These are phyloP conservation scores for Jaapia argillacea DNA, from an alignment of 768 basidiomycete species.

Conservation along the genomic window DNA sequence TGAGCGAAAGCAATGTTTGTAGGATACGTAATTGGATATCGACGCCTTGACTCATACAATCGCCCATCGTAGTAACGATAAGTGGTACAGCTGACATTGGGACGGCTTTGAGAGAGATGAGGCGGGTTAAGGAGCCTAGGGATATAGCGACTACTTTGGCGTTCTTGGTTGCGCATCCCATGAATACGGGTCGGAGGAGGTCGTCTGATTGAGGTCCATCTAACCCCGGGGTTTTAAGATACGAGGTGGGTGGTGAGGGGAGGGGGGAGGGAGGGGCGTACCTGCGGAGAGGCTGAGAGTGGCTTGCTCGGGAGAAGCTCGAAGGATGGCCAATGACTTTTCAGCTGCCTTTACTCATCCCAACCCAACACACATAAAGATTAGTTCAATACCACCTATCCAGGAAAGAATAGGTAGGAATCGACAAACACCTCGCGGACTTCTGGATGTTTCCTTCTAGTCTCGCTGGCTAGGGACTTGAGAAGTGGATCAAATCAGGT, in stretches of 20 bases:
- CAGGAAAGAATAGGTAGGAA: too few species aligned
- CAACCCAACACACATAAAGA: not conserved
- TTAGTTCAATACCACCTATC: not conserved
- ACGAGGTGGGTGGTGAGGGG: not conserved
- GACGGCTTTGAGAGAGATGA: slow-evolving; percentile 82
- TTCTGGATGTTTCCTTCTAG: slow-evolving; percentile 81
- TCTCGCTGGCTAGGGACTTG: slow-evolving; percentile 85
- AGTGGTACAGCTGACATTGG: slow-evolving; percentile 68
- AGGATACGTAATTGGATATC: slow-evolving; percentile 94
- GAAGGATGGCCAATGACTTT: slow-evolving; percentile 72
- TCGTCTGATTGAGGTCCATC: slow-evolving; percentile 76
- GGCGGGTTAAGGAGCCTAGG: slow-evolving; percentile 81
- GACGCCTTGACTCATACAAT: slow-evolving; percentile 88
- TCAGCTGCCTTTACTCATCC: slow-evolving; percentile 57
- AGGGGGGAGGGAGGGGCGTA: slow-evolving; percentile 23
- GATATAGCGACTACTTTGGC: slow-evolving; percentile 92
- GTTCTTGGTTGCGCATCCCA: slow-evolving; percentile 90
- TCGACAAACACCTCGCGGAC: slow-evolving; percentile 69
- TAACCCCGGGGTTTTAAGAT: slow-evolving; percentile 20
- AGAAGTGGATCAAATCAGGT: not conserved
- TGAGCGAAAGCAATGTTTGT: slow-evolving; percentile 83
- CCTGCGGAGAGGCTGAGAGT: slow-evolving; percentile 65
- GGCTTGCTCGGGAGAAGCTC: slow-evolving; percentile 76
- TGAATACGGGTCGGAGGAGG: slow-evolving; percentile 79
- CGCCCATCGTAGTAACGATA: slow-evolving; percentile 77